A percentile compares a stretch with the other conserved stretches of the same genome.
These are phyloP conservation scores for Stephanocyclus meneghinianus DNA, from an alignment of 352 stramenopile species.

Conservation along the genomic window DNA sequence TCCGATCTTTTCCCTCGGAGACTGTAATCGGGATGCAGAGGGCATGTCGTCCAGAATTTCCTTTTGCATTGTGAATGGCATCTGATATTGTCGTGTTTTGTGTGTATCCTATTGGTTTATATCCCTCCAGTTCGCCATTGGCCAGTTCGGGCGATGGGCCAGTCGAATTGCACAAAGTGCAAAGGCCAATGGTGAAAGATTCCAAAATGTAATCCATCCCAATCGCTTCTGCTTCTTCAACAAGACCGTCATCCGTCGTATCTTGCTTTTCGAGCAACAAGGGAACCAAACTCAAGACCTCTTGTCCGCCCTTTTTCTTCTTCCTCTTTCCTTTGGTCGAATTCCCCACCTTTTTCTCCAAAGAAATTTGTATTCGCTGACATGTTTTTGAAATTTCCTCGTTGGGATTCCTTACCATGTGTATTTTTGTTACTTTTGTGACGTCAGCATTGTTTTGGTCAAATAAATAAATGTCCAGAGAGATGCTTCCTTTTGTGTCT, in stretches of 20 bases:
- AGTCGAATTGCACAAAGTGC: background rate
- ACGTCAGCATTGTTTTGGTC: background rate
- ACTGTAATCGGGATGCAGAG: constrained; percentile 20
- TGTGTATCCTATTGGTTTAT: constrained; percentile 19
- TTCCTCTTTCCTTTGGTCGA: constrained; percentile 17
- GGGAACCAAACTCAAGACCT: background rate
- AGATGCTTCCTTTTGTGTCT: constrained; percentile 3
- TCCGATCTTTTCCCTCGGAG: too few relatives aligned
- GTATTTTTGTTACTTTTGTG: constrained; percentile 24
- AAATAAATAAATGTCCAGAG: constrained; percentile 30
- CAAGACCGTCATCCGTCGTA: background rate
- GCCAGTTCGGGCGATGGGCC: background rate
- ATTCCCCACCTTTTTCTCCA: constrained; percentile 51
- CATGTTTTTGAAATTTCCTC: constrained; percentile 44
- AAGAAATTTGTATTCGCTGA: constrained; percentile 46
- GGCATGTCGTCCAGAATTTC: constrained; percentile 16
- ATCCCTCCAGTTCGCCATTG: constrained; percentile 1
- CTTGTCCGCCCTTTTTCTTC: background rate
- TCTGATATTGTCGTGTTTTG: constrained; percentile 30
- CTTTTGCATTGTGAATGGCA: constrained; percentile 15
- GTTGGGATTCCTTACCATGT: constrained; percentile 40
- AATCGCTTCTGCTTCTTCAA: background rate
- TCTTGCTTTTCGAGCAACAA: constrained; percentile 1
- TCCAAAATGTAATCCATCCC: background rate
- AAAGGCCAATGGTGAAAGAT: background rate